These are phyloP conservation scores for Globisporangium polare DNA, from an alignment of 352 stramenopile genomes.

Conservation along the genomic window DNA sequence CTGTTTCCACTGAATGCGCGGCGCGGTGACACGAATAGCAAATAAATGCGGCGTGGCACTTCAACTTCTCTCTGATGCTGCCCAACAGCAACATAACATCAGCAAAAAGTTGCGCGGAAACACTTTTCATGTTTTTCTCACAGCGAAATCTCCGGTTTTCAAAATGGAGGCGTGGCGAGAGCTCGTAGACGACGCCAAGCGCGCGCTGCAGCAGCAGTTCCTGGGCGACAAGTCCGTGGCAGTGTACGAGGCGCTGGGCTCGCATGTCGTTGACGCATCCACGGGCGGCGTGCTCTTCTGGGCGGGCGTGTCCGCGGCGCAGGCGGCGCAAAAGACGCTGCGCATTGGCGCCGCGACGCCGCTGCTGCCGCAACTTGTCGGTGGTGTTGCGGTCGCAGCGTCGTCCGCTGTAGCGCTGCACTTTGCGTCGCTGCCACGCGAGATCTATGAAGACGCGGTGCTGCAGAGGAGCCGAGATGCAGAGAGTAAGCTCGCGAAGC, in stretches of 20 bases:
- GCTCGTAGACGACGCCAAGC: slow-evolving; percentile 12
- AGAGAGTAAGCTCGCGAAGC: slow-evolving; percentile 9
- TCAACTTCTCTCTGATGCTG: slow-evolving; percentile 10
- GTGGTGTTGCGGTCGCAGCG: slow-evolving; percentile 35
- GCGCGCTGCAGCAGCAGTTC: slow-evolving; percentile 29
- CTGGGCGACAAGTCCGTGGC: slow-evolving; percentile 32
- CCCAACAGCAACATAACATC: neutral
- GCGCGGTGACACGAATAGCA: neutral
- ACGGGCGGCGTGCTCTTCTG: slow-evolving; percentile 53
- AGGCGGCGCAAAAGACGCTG: slow-evolving; percentile 41
- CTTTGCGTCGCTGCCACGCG: slow-evolving; percentile 45
- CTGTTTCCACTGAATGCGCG: neutral
- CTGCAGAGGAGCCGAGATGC: slow-evolving; percentile 15
- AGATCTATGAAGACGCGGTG: slow-evolving; percentile 32
- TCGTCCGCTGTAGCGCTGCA: slow-evolving; percentile 45
- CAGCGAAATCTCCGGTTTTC: neutral
- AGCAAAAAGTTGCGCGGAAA: neutral
- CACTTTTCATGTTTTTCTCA: neutral
- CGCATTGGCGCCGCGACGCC: slow-evolving; percentile 41
- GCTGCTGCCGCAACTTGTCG: slow-evolving; percentile 37
- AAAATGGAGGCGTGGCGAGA: slow-evolving; percentile 16
- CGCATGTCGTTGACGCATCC: slow-evolving; percentile 38
- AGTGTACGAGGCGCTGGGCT: slow-evolving; percentile 37
- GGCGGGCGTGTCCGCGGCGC: slow-evolving; percentile 35
- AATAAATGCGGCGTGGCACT: slow-evolving; percentile 1